Evolutionary conservation across 208 protist species (phyloP).

Genomic region (Porcisia hertigi): DNA sequence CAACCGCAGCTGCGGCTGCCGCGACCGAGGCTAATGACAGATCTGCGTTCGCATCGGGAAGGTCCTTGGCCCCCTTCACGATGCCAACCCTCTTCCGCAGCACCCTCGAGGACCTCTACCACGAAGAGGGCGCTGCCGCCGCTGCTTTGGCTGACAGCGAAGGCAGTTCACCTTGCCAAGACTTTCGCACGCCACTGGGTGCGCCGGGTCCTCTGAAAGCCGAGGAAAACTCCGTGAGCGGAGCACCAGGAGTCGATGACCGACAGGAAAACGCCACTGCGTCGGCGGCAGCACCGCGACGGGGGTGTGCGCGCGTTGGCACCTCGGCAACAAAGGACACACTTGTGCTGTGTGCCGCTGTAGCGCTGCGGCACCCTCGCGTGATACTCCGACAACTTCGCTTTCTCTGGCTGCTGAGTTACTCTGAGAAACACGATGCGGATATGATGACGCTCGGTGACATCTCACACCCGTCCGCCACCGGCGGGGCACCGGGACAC

Average conservation of each 20-base stretch:
- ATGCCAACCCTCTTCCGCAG: slow-evolving; percentile 28
- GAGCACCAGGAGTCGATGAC: neutral
- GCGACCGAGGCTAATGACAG: neutral
- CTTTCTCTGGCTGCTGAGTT: slow-evolving; percentile 23
- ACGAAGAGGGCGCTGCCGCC: slow-evolving; percentile 13
- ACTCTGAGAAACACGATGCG: neutral
- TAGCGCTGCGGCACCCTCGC: slow-evolving; percentile 52
- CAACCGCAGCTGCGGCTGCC: neutral
- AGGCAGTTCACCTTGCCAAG: neutral
- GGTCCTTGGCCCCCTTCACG: slow-evolving; percentile 22
- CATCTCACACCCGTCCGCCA: neutral
- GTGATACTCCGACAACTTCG: slow-evolving; percentile 40
- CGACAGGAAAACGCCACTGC: neutral
- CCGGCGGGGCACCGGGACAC: neutral
- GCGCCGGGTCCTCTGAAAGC: neutral
- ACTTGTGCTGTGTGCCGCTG: slow-evolving; percentile 30
- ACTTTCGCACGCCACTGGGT: slow-evolving; percentile 6
- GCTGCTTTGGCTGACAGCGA: neutral
- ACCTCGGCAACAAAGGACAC: slow-evolving; percentile 11
- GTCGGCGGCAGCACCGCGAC: neutral
- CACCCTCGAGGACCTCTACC: slow-evolving; percentile 26
- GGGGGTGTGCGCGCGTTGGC: neutral
- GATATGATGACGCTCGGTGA: neutral
- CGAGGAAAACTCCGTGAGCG: neutral
- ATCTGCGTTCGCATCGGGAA: neutral